Percentiles rank a stretch among this genome's conserved stretches.
Conservation (phyloP, 345 rosid species). For the Arabidopsis thaliana region DNA sequence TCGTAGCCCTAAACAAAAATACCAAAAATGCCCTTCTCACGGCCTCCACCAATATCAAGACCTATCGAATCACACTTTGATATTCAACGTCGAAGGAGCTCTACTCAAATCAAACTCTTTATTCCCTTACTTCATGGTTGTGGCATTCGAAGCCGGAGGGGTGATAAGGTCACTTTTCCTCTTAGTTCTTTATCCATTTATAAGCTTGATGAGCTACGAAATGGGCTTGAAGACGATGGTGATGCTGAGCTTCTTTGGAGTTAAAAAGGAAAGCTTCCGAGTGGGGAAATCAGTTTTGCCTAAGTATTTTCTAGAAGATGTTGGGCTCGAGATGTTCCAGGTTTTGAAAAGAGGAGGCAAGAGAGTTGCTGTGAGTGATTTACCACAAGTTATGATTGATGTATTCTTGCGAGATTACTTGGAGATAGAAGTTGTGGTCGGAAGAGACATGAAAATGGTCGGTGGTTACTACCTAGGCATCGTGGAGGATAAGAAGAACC, state of each 20-base stretch:
- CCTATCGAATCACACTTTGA: conserved; percentile 51
- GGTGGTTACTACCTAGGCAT: conserved; percentile 57
- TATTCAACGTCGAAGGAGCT: conserved; percentile 61
- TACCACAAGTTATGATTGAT: conserved; percentile 68
- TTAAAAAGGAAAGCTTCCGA: conserved; percentile 47
- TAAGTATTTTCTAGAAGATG: conserved; percentile 65
- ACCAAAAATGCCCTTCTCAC: conserved; percentile 49
- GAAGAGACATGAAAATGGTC: conserved; percentile 55
- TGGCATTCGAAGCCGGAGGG: conserved; percentile 72
- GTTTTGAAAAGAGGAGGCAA: conserved; percentile 50
- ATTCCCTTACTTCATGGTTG: conserved; percentile 75
- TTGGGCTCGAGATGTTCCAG: conserved; percentile 57
- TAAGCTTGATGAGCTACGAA: conserved; percentile 48
- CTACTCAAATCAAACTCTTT: conserved; percentile 52
- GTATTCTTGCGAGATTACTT: conserved; percentile 56
- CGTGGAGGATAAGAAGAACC: conserved; percentile 48
- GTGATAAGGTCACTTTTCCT: conserved; percentile 55
- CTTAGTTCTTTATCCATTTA: conserved; percentile 57
- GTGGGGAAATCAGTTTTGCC: conserved; percentile 60
- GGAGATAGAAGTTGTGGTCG: conserved; percentile 54
- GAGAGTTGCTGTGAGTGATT: conserved; percentile 54
- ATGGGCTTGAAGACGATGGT: conserved; percentile 56
- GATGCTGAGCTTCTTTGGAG: conserved; percentile 57
- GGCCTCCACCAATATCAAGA: conserved; percentile 49
- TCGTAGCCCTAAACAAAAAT: conserved; percentile 48